Evolutionary conservation across 495 filamentous ascomycete species (phyloP).

Genomic region (Talaromyces trachyspermus): DNA sequence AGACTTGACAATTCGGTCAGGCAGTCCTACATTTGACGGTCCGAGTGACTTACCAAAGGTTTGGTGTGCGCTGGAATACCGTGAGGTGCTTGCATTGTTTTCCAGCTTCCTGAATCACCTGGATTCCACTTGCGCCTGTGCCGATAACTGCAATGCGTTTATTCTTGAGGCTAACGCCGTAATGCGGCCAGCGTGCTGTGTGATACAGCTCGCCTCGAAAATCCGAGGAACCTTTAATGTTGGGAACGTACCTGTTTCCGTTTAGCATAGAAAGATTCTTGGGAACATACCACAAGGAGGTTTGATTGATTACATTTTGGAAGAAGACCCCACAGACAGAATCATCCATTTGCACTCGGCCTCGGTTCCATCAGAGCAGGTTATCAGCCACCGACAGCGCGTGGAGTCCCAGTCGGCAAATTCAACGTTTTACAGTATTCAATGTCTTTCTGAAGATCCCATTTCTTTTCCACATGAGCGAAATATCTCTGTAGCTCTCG

Average conservation of each 20-base stretch:
- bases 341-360: constrained; percentile 3
- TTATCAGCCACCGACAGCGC: background rate
- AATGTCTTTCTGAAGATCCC: constrained; percentile 20
- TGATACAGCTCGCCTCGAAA: constrained; percentile 29
- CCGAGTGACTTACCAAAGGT: constrained; percentile 23
- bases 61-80: constrained; percentile 48
- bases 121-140: constrained; percentile 48
- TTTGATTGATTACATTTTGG: background rate
- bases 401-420: constrained; percentile 1
- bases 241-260: constrained; percentile 20
- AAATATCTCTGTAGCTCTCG: constrained; percentile 15
- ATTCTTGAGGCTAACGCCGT: constrained; percentile 30
- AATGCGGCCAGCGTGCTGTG: constrained; percentile 33
- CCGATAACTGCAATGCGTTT: constrained; percentile 49
- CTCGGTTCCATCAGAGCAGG: background rate
- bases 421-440: constrained; percentile 4
- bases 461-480: constrained; percentile 16
- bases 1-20: constrained; percentile 3
- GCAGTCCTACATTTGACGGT: constrained; percentile 2
- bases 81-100: constrained; percentile 32
- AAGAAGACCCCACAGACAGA: background rate
- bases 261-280: background rate
- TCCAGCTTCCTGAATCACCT: constrained; percentile 42
- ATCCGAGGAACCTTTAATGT: constrained; percentile 18
- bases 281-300: background rate